Percentiles rank a stretch among this genome's conserved stretches.
phyloP scores from a whole-genome alignment of 2,329 filamentous ascomycete species.

The Parastagonospora nodorum region DNA sequence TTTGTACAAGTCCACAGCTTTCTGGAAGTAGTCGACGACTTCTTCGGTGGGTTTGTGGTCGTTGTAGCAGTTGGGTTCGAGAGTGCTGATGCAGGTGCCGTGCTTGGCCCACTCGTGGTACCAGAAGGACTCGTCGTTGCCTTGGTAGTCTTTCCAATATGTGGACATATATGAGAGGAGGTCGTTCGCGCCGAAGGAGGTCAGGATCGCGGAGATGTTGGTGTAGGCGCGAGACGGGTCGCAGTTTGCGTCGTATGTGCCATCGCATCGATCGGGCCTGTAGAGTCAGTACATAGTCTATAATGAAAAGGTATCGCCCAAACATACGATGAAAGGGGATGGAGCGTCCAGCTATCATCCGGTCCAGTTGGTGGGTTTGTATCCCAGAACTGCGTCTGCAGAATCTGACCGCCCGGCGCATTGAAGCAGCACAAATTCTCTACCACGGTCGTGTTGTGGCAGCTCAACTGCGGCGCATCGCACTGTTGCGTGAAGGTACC shows the following conservation, averaged over 20 bases:
- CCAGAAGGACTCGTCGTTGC: slow-evolving; percentile 69
- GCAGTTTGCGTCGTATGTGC: slow-evolving; percentile 70
- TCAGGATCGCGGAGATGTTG: slow-evolving; percentile 68
- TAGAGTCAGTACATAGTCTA: not conserved
- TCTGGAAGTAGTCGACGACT: slow-evolving; percentile 71
- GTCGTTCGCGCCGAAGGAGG: slow-evolving; percentile 58
- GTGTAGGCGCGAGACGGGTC: slow-evolving; percentile 65
- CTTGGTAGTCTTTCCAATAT: slow-evolving; percentile 73
- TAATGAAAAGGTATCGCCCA: not conserved
- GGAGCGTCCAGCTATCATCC: slow-evolving; percentile 73
- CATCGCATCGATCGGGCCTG: slow-evolving; percentile 65
- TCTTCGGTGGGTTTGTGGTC: slow-evolving; percentile 64
- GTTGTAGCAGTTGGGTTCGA: slow-evolving; percentile 67
- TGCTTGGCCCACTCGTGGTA: slow-evolving; percentile 75
- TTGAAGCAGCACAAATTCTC: slow-evolving; percentile 76
- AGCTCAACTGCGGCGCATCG: slow-evolving; percentile 60
- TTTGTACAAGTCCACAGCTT: slow-evolving; percentile 69
- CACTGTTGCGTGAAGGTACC: slow-evolving; percentile 31
- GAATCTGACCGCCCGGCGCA: slow-evolving; percentile 70
- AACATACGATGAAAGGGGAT: slow-evolving; percentile 68
- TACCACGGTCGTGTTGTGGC: slow-evolving; percentile 65
- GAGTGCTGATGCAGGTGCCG: slow-evolving; percentile 74
- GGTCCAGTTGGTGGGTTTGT: slow-evolving; percentile 68
- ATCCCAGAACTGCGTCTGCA: slow-evolving; percentile 82
- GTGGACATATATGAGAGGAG: slow-evolving; percentile 69